Evolutionary conservation across 352 stramenopile species (phyloP).

Genomic region (Pythium plurisporium): DNA sequence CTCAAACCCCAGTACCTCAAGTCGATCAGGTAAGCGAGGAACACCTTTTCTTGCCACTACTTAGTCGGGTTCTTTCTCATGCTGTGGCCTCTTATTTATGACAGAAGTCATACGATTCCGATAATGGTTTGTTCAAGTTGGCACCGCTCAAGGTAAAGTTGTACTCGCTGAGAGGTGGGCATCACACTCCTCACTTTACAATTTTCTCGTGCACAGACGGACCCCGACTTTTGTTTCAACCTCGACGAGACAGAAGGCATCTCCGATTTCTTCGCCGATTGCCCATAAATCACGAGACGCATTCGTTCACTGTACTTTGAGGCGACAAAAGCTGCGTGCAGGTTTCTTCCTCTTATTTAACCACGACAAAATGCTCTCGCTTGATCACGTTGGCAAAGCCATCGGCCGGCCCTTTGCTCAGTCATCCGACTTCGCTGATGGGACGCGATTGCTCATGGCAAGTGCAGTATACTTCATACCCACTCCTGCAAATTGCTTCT

Average conservation of each 20-base stretch:
- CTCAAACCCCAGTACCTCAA: slow-evolving; percentile 33
- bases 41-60: not conserved
- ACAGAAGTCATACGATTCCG: slow-evolving; percentile 81
- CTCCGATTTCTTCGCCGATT: slow-evolving; percentile 84
- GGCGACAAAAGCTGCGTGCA: slow-evolving; percentile 14
- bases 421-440: slow-evolving; percentile 21
- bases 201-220: slow-evolving; percentile 31
- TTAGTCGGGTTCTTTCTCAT: too few species aligned
- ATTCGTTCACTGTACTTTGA: not conserved
- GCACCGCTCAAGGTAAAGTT: slow-evolving; percentile 71
- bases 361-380: slow-evolving; percentile 3
- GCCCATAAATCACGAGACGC: slow-evolving; percentile 34
- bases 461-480: slow-evolving; percentile 84
- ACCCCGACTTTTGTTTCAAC: slow-evolving; percentile 89
- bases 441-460: slow-evolving; percentile 58
- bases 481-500: slow-evolving; percentile 64
- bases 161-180: not conserved
- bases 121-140: slow-evolving; percentile 81
- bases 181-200: not conserved
- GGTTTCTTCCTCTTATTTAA: slow-evolving; percentile 19
- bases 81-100: not conserved
- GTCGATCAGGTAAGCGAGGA: slow-evolving; percentile 50
- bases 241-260: slow-evolving; percentile 84
- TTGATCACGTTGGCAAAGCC: too few species aligned
- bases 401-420: too few species aligned